Evolutionary conservation across 257 asterid species (phyloP).

Genomic region (Agastache rugosa): DNA sequence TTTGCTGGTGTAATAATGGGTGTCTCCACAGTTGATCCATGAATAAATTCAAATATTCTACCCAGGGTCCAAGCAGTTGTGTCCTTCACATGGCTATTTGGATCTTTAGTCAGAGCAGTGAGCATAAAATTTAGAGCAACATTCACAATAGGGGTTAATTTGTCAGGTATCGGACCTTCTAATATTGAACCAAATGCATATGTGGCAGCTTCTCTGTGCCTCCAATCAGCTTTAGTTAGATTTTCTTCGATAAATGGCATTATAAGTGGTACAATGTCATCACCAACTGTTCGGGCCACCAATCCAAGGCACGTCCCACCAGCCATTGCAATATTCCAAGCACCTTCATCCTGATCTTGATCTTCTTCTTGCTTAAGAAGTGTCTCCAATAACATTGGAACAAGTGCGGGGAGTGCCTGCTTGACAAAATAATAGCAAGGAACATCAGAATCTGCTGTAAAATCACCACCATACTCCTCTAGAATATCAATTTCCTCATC

Average conservation of each 20-base stretch:
- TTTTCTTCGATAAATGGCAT: conserved; percentile 68
- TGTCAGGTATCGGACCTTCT: conserved; percentile 69
- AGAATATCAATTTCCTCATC: conserved; percentile 71
- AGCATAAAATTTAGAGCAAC: conserved; percentile 70
- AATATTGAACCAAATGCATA: conserved; percentile 71
- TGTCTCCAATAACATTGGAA: conserved; percentile 62
- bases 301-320: conserved; percentile 78
- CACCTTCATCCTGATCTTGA: conserved; percentile 72
- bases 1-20: conserved; percentile 75
- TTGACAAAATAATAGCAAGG: conserved; percentile 64
- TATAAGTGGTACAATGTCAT: conserved; percentile 60
- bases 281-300: conserved; percentile 69
- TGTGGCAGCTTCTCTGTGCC: conserved; percentile 76
- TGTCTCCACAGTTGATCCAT: conserved; percentile 65
- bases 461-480: conserved; percentile 64
- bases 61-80: conserved; percentile 71
- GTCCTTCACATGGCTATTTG: conserved; percentile 65
- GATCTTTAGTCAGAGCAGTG: conserved; percentile 60
- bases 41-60: conserved; percentile 65
- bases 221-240: conserved; percentile 62
- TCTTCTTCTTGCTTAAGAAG: conserved; percentile 76
- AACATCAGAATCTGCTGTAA: conserved; percentile 65
- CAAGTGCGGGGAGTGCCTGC: conserved; percentile 74
- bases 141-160: conserved; percentile 53
- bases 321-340: conserved; percentile 76